Evolutionary conservation across 108 stramenopile species (phyloP), one percentile per base, ranked within the genome.

Genomic region (Halocafeteria seosinensis): DNA sequence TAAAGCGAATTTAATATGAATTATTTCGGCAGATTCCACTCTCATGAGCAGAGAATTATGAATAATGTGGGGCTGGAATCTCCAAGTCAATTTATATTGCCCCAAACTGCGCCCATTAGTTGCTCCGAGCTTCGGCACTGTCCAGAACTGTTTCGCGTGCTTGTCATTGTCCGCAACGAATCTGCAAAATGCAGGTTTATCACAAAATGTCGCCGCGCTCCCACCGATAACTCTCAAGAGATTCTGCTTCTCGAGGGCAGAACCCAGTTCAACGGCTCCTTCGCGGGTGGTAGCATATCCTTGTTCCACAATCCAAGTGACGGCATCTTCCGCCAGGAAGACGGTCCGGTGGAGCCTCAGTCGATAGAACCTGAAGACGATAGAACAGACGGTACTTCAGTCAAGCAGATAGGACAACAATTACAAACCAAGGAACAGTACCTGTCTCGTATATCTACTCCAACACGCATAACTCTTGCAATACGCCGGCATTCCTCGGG

Each of bases 181-280:
- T 1, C 72, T 57, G 59, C 76, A 85, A 12, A 73, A 81, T 26
- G 68, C 64, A 5, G 66, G 55, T 6, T 64, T 65, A 53, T 87
- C 85, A 55, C 82, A 73, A 47, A 82, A 76, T n/a, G 36, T 69
- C 70, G 27, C 68, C 67, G 28, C 72, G 61, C 9, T 62, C 62
- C 27, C 64, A 37, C 36, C 81, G 75, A 36, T 80, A 77, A 21
- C 52, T 50, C 1, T n/a, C n/a, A 68, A 23, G 62, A 37, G 37
- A 9, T 62, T 62, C 23, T 17, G 8, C 26, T 68, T 51, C 21
- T 69, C 71, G 52, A 87, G 38, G 0, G 38, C 38, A 9, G 68
- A 62, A 12, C 84, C 81, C 26, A 87, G 69, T 29, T 65, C 63
- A 2, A 85, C 77, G 17, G 83, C 86, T 52, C 85, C 81, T 25